phyloP scores from a whole-genome alignment of 306 rosid genomes.

The Fragaria iinumae region DNA sequence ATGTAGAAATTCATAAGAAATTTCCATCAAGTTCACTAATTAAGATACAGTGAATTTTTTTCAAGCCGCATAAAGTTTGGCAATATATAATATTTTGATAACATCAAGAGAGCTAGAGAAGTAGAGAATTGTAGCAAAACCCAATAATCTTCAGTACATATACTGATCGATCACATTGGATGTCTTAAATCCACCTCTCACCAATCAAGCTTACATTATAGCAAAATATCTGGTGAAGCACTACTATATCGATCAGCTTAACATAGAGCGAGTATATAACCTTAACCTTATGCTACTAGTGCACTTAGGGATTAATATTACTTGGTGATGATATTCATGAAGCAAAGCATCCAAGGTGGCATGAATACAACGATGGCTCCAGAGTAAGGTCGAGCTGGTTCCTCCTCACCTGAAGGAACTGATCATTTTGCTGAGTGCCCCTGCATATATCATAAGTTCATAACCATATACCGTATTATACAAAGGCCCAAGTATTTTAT shows the following conservation, averaged over 20 bases:
- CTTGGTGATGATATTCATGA: conserved; percentile 21
- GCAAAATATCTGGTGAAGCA: not conserved
- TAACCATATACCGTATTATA: not conserved
- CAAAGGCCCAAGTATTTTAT: not conserved
- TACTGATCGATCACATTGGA: not conserved
- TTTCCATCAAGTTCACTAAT: not conserved
- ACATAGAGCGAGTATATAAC: not conserved
- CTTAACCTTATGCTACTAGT: not conserved
- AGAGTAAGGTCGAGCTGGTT: conserved; percentile 73
- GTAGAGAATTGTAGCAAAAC: not conserved
- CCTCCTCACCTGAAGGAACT: conserved; percentile 45
- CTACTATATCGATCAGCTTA: not conserved
- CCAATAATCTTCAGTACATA: not conserved
- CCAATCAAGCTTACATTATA: not conserved
- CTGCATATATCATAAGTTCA: conserved; percentile 33
- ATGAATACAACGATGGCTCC: conserved; percentile 57
- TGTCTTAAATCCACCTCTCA: not conserved
- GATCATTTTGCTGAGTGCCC: conserved; percentile 37
- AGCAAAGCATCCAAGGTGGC: conserved; percentile 54
- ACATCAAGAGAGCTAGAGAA: not conserved
- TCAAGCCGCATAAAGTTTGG: not conserved
- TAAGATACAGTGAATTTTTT: not conserved
- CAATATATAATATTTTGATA: not conserved
- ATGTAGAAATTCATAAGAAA: not conserved
- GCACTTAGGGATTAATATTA: not conserved